Base-by-base conservation (phyloP, 257 asterid genomes). In the Solanum pennellii region DNA sequence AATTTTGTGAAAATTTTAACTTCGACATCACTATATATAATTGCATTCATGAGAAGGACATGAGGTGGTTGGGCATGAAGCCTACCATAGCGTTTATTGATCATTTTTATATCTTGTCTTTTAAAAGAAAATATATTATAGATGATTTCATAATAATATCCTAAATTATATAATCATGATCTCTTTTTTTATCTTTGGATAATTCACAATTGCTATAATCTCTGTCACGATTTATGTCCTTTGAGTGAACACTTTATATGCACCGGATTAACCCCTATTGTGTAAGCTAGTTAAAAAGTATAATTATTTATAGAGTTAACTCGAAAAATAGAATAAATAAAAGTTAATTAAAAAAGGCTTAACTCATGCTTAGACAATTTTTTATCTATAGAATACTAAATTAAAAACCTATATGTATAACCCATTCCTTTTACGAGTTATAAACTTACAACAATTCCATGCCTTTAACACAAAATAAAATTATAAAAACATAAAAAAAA, bases 141-240 rank as follows among this genome's bases (percentile, higher is more conserved):
- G 0, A 13, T 6, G 31, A 14, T 13, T 13, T 15, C 4, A 1
- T 71, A 5, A 15, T 7, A 31, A 71, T 25, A 31, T 31, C 1
- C 20, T 15, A 15, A 31, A 31, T 7, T 68, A 7, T n/a, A 69
- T 29, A 14, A 7, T 69, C 9, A 18, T 15, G 6, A 31, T 9
- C 7, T 33, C 35, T 7, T 71, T 71, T 69, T 29, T 1, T 37
- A 37, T 5, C 0, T 6, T 37, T 0, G 0, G 1, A 37, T 37
- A 37, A 37, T 5, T 6, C 39, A 6, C 0, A 6, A 37, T 37
- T 6, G 0, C 0, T 37, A 37, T 37, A 37, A 37, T 37, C 7
- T 37, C 7, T 37, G 2, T 5, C 39, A 37, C 39, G 1, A 0
- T 5, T 7, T 37, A 7, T 6, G 0, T 5, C 39, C 0, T 37